Evolutionary conservation across 768 basidiomycete species (phyloP).

Genomic region (Russula sp.): DNA sequence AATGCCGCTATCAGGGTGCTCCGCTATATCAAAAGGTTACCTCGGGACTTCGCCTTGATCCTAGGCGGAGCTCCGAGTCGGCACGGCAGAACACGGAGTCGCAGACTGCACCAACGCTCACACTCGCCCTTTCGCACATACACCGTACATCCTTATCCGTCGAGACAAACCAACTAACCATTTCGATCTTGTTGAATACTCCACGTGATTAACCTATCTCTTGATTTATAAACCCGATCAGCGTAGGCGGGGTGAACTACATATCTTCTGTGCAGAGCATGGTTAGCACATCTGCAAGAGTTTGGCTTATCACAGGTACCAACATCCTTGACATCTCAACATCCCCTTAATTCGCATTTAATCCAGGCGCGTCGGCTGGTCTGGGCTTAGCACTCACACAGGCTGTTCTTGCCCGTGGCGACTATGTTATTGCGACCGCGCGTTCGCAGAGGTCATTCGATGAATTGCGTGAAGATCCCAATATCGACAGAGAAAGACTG

Average conservation of each 20-base stretch:
- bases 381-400: constrained; percentile 12
- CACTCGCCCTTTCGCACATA: too few relatives aligned
- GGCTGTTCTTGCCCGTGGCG: constrained; percentile 9
- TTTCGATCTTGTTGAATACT: neutral
- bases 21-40: too few relatives aligned
- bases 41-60: too few relatives aligned
- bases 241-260: neutral
- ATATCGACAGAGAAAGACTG: neutral
- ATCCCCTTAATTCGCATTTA: neutral
- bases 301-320: constrained; percentile 17
- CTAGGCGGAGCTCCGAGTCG: too few relatives aligned
- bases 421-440: constrained; percentile 8
- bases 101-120: too few relatives aligned
- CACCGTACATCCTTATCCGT: too few relatives aligned
- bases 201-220: neutral
- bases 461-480: neutral
- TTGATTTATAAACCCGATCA: neutral
- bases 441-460: constrained; percentile 1
- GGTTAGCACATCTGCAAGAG: neutral
- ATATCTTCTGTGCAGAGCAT: neutral
- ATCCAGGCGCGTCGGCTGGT: constrained; percentile 9
- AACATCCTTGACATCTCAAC: neutral
- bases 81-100: too few relatives aligned
- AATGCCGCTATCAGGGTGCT: too few relatives aligned
- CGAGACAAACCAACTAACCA: too few relatives aligned